Conservation (phyloP, 192 early-diverging fungal genomes). For the Dimargaris cristalligena region DNA sequence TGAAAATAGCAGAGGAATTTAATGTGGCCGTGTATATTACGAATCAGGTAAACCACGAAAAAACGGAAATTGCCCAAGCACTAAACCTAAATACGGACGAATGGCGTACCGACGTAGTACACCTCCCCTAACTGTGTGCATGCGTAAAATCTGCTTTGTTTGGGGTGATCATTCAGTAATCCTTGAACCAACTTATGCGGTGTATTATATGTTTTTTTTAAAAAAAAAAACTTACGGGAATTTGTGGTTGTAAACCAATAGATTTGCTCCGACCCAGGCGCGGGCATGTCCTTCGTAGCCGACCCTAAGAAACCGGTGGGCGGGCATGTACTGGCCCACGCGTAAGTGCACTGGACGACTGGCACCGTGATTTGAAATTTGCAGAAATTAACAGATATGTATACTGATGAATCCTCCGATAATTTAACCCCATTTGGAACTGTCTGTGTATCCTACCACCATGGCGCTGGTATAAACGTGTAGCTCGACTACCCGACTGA, state of each 20-base stretch:
- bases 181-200: neutral
- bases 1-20: constrained; percentile 67
- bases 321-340: constrained; percentile 58
- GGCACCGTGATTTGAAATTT: neutral
- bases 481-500: constrained; percentile 58
- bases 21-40: constrained; percentile 72
- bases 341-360: constrained; percentile 12
- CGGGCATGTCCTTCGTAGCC: constrained; percentile 53
- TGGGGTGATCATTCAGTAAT: neutral
- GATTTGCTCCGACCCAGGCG: constrained; percentile 38
- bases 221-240: neutral
- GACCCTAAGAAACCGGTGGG: constrained; percentile 83
- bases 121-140: too few relatives aligned
- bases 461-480: too few relatives aligned
- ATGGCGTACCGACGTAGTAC: too few relatives aligned
- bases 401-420: constrained; percentile 1
- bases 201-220: constrained; percentile 7
- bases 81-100: too few relatives aligned
- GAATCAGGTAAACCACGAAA: constrained; percentile 34
- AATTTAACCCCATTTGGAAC: constrained; percentile 10
- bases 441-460: too few relatives aligned
- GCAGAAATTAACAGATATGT: neutral
- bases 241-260: neutral
- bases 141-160: too few relatives aligned
- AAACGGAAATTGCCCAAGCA: constrained; percentile 2